Evolutionary conservation across 306 rosid genomes (phyloP), one percentile per base, ranked within the genome.

Genomic region (Alnus glutinosa): DNA sequence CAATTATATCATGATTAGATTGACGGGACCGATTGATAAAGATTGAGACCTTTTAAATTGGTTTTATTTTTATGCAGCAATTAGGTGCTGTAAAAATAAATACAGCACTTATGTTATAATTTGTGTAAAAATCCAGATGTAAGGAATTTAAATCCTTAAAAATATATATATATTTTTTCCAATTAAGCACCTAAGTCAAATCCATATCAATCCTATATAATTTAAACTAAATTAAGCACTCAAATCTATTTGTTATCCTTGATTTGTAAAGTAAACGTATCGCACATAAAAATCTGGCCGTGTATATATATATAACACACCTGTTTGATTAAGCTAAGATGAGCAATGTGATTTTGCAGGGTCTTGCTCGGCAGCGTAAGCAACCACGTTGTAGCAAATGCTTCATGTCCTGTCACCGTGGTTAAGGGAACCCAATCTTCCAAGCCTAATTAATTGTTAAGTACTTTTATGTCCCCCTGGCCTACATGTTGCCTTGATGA

Each of bases 341-440:
- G 51, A n/a, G 13, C 28, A 59, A 9, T 67, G 51, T 39, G 51
- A 39, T 47, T 30, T 69, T 83, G 48, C 89, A 88, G 97, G 84
- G 85, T 90, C 52, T 68, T 92, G 86, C 61, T 92, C 73, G 95
- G 97, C 15, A 92, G 97, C 74, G 97, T 89, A 10, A 92, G 93
- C 86, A 88, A 85, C 46, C 44, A 92, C 58, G 91, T 85, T 82
- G 89, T 89, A 83, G 59, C 83, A 28, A 83, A 89, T 85, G 93
- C 95, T 70, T 82, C 95, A 61, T 92, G 97, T 76, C 93, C 95
- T 0, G 93, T 92, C 32, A 90, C 92, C 0, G 97, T 92, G 78
- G 89, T 90, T 11, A 92, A 90, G 86, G 87, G 86, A 58, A 74
- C 30, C 51, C 54, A 81, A 64, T 9, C 86, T 64, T 59, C 89